These are phyloP conservation scores for Nicotiana knightiana DNA, from an alignment of 257 asterid genomes.

Conservation along the genomic window DNA sequence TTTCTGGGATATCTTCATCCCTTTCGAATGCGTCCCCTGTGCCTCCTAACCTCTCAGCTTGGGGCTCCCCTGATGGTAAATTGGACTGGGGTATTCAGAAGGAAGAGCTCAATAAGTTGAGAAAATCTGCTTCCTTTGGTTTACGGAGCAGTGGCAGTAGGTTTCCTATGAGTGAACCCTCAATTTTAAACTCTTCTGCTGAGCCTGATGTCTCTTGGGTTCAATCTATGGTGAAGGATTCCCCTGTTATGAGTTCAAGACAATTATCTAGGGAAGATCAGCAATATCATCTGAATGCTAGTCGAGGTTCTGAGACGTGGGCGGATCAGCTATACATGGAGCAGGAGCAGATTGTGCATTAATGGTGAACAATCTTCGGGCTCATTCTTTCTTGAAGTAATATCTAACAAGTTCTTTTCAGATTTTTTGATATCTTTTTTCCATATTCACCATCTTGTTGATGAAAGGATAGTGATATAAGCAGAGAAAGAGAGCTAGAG, in stretches of 20 bases:
- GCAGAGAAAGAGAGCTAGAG: neutral
- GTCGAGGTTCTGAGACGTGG: conserved; percentile 27
- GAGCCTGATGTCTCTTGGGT: conserved; percentile 22
- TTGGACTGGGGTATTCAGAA: conserved; percentile 40
- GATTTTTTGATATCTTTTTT: conserved; percentile 20
- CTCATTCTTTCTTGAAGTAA: conserved; percentile 10
- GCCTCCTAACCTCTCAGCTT: conserved; percentile 23
- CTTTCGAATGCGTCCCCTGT: neutral
- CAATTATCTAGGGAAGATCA: conserved; percentile 7
- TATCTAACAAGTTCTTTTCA: conserved; percentile 7
- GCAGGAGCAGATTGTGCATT: conserved; percentile 34
- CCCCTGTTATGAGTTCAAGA: conserved; percentile 5
- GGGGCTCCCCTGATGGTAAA: conserved; percentile 47
- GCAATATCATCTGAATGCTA: conserved; percentile 10
- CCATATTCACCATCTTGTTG: conserved; percentile 8
- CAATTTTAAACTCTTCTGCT: neutral
- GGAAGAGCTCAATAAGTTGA: conserved; percentile 34
- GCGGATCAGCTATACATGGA: conserved; percentile 33
- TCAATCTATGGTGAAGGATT: conserved; percentile 18
- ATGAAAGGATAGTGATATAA: conserved; percentile 5
- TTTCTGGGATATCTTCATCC: conserved; percentile 21
- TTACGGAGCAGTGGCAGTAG: conserved; percentile 22
- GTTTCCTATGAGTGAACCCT: conserved; percentile 8
- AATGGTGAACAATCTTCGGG: neutral
- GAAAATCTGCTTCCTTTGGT: conserved; percentile 43